Evolutionary conservation across 495 filamentous ascomycete species (phyloP), one percentile per base, ranked within the genome.

Genomic region (Thermothielavioides terrestris): DNA sequence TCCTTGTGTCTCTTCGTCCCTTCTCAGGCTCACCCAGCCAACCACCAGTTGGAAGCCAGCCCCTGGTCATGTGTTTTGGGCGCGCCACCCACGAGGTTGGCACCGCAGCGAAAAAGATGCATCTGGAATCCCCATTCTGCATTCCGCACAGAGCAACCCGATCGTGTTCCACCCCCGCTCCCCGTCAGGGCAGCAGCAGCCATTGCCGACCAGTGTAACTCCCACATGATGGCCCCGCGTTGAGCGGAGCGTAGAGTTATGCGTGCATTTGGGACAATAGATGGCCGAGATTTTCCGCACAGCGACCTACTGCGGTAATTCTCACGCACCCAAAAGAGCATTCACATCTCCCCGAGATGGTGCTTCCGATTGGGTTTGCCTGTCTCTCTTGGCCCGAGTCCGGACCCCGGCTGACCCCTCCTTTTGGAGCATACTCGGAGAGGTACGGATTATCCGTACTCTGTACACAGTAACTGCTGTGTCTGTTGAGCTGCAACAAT

Each of bases 261-360:
- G 41, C 9, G 17, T 3, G 11, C 4, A 37, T 25, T 36, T 17
- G 32, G 34, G 6, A 9, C 25, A 27, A 10, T 28, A 23, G 44
- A 40, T 40, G 26, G 30, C 48, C 48, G 48, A 51, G 44, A 44
- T 44, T 51, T 51, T 41, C 49, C 49, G 49, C 49, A 44, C 7
- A 15, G 7, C 26, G 37, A 12, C 27, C 41, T 43, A 15, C 41
- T 43, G 25, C n/a, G 25, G 17, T n/a, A 1, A 9, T 23, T 21
- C 14, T 23, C 8, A 40, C 11, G 21, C 22, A 40, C 20, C 11
- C 22, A 2, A 23, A 18, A 37, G 35, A 17, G 20, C 35, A 34
- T 12, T 34, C 9, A 34, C 31, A 34, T 4, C n/a, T 6, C 31
- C 14, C 4, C 31, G 9, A 34, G n/a, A 28, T 20, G 32, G 7